A percentile compares a stretch with the other conserved stretches of the same genome.
Evolutionary conservation across 2,329 filamentous ascomycete species (phyloP).

Genomic region (Aureobasidium vineae): DNA sequence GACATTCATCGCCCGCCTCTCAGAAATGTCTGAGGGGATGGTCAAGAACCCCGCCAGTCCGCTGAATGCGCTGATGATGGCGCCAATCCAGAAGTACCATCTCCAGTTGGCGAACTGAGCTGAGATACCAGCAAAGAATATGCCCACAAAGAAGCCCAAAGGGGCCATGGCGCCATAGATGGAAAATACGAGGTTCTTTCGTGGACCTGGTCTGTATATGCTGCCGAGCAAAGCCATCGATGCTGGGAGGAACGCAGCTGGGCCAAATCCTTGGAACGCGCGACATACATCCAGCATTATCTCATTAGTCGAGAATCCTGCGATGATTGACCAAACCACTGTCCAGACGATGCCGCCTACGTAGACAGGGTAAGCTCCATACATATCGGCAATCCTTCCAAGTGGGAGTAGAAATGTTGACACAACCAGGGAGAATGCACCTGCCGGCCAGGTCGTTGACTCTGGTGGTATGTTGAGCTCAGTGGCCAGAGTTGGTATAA

Average conservation of each 20-base stretch:
- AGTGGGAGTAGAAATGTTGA: constrained; percentile 52
- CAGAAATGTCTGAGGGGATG: constrained; percentile 50
- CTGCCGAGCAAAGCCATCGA: constrained; percentile 38
- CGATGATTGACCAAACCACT: constrained; percentile 37
- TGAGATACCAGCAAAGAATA: constrained; percentile 62
- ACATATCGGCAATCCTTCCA: constrained; percentile 53
- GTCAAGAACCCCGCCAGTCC: constrained; percentile 47
- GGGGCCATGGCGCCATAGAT: constrained; percentile 54
- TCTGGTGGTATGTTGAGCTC: constrained; percentile 66
- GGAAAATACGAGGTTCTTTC: constrained; percentile 41
- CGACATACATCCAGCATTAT: constrained; percentile 41
- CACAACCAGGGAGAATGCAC: constrained; percentile 52
- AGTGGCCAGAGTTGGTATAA: constrained; percentile 63
- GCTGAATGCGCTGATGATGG: constrained; percentile 52
- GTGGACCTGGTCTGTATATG: constrained; percentile 40
- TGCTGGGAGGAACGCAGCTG: constrained; percentile 39
- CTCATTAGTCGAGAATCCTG: constrained; percentile 37
- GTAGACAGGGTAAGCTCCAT: constrained; percentile 62
- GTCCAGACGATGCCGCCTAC: constrained; percentile 55
- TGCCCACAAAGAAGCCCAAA: constrained; percentile 60
- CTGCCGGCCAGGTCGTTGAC: constrained; percentile 57
- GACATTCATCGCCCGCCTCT: constrained; percentile 42
- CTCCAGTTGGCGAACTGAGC: constrained; percentile 57
- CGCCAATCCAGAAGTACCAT: constrained; percentile 69
- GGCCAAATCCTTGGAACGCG: constrained; percentile 40